Conservation (phyloP, 73 alveolate species). For the Paraurostyla sp. region DNA sequence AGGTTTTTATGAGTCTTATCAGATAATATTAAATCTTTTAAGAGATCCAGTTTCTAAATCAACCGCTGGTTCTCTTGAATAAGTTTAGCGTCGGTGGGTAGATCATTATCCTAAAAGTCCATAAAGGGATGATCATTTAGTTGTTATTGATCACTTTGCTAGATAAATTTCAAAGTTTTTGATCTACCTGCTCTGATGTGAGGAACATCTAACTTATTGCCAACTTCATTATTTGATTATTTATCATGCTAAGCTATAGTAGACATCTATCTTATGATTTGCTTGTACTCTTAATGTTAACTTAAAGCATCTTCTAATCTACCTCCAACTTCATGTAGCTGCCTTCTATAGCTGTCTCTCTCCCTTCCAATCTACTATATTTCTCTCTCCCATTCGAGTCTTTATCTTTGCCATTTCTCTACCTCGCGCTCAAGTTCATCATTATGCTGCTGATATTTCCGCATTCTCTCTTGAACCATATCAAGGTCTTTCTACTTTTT, state of each 20-base stretch:
- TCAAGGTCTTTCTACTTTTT: not conserved
- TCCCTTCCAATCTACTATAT: not conserved
- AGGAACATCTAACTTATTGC: not conserved
- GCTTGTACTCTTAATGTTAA: not conserved
- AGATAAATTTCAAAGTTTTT: not conserved
- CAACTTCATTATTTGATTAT: not conserved
- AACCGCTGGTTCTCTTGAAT: not conserved
- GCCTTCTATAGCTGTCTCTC: not conserved
- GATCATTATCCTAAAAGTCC: not conserved
- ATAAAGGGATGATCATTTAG: no score
- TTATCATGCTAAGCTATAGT: not conserved
- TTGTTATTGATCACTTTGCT: no score
- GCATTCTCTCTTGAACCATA: constrained; percentile 7
- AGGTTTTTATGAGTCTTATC: constrained; percentile 20
- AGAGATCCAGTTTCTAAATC: not conserved
- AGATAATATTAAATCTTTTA: not conserved
- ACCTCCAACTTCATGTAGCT: not conserved
- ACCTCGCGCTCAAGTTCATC: constrained; percentile 10
- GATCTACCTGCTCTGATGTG: not conserved
- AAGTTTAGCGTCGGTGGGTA: not conserved
- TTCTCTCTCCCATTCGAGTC: constrained; percentile 32
- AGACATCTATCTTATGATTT: not conserved
- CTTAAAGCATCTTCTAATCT: constrained; percentile 27
- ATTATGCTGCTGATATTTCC: constrained; percentile 24
- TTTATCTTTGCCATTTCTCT: not conserved